phyloP scores from a whole-genome alignment of 805 yeast species.

The Candida khao-thaluensis region DNA sequence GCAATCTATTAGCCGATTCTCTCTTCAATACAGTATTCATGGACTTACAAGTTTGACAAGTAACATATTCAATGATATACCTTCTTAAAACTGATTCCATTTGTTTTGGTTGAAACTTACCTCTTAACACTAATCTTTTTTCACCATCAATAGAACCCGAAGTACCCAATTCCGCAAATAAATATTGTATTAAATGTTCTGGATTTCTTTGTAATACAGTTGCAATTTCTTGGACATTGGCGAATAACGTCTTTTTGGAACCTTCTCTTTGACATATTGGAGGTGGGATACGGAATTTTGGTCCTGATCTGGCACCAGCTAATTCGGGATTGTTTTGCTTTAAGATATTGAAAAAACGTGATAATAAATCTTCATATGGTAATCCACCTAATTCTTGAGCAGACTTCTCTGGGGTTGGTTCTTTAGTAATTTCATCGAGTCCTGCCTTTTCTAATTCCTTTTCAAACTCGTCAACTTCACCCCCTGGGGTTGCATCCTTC shows the following conservation, averaged over 20 bases:
- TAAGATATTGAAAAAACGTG: constrained; percentile 81
- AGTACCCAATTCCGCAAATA: constrained; percentile 99
- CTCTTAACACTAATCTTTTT: constrained; percentile 94
- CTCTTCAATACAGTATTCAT: constrained; percentile 94
- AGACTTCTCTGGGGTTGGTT: constrained; percentile 29
- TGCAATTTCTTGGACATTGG: constrained; percentile 92
- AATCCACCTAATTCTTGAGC: constrained; percentile 48
- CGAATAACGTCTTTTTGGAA: constrained; percentile 90
- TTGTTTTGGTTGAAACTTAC: constrained; percentile 97
- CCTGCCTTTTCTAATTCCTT: constrained; percentile 90
- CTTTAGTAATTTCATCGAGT: constrained; percentile 46
- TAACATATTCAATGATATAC: constrained; percentile 94
- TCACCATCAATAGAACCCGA: constrained; percentile 99
- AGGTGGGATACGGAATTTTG: constrained; percentile 95
- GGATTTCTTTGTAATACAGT: constrained; percentile 94
- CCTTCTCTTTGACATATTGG: constrained; percentile 98
- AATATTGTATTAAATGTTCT: constrained; percentile 93
- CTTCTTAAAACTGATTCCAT: constrained; percentile 95
- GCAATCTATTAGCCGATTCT: constrained; percentile 94
- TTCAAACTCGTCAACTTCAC: constrained; percentile 78
- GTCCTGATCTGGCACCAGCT: constrained; percentile 92
- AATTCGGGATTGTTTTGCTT: constrained; percentile 95
- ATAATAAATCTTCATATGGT: constrained; percentile 73
- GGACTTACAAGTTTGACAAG: constrained; percentile 98
- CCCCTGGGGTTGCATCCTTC: constrained; percentile 69